Conservation (phyloP, 2,329 filamentous ascomycete genomes). For the Emmonsiellopsis sp. region DNA sequence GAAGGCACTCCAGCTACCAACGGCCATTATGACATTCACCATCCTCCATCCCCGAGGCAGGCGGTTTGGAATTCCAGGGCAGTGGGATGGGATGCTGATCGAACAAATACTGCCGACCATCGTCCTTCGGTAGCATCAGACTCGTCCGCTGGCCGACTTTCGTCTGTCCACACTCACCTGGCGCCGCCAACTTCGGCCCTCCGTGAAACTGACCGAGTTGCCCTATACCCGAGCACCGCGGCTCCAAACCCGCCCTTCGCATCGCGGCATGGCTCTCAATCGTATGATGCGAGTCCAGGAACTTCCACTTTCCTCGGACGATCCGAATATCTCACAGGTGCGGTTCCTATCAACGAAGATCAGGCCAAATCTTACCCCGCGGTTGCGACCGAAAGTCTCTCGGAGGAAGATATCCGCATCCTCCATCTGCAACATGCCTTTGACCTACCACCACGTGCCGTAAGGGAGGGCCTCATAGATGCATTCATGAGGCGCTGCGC, state of each 20-base stretch:
- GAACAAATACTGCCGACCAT: background rate
- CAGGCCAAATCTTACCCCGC: slow-evolving; percentile 18
- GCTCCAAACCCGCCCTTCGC: background rate
- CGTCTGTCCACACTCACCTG: background rate
- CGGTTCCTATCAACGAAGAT: slow-evolving; percentile 19
- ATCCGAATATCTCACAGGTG: slow-evolving; percentile 21
- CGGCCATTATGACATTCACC: background rate
- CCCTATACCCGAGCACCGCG: background rate
- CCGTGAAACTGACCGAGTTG: background rate
- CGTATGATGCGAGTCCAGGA: slow-evolving; percentile 11
- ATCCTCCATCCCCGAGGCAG: background rate
- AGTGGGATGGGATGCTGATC: background rate
- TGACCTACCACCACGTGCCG: slow-evolving; percentile 20
- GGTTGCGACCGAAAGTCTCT: slow-evolving; percentile 17
- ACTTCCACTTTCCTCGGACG: slow-evolving; percentile 21
- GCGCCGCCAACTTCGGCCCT: background rate
- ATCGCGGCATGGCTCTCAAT: slow-evolving; percentile 8
- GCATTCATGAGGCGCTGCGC: slow-evolving; percentile 24
- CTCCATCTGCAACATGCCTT: slow-evolving; percentile 19
- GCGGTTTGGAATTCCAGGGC: background rate
- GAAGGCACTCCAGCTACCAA: background rate
- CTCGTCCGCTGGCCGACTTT: background rate
- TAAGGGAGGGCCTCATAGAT: slow-evolving; percentile 22
- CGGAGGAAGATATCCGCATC: slow-evolving; percentile 20
- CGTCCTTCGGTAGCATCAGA: background rate